phyloP scores from a whole-genome alignment of 306 rosid species.

The Citrullus amarus region DNA sequence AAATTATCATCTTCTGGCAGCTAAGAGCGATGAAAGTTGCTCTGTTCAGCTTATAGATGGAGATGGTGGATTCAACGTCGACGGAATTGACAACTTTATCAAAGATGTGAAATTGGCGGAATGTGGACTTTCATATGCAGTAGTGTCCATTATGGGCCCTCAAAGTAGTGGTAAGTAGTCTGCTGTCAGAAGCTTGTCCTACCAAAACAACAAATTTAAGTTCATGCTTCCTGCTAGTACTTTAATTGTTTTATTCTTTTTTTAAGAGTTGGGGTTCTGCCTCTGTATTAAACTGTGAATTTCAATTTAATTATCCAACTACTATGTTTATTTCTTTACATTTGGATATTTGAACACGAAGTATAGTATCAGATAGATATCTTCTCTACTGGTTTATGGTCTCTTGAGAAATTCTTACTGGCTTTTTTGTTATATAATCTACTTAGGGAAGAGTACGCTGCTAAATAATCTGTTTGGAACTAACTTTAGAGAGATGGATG shows the following conservation, averaged over 20 bases:
- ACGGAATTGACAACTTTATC: slow-evolving; percentile 61
- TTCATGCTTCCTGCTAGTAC: not conserved
- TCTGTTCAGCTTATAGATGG: slow-evolving; percentile 95
- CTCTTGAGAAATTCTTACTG: slow-evolving; percentile 4
- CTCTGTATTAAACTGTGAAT: not conserved
- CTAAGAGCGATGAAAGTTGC: slow-evolving; percentile 29
- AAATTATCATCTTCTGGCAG: slow-evolving; percentile 15
- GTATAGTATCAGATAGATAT: not conserved
- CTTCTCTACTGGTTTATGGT: not conserved
- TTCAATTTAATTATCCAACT: not conserved
- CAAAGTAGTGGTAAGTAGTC: slow-evolving; percentile 89
- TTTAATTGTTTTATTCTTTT: not conserved
- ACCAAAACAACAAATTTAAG: not conserved
- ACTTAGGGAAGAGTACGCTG: slow-evolving; percentile 88
- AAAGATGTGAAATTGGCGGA: slow-evolving; percentile 73
- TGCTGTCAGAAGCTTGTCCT: slow-evolving; percentile 4
- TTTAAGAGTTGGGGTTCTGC: not conserved
- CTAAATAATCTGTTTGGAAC: slow-evolving; percentile 69
- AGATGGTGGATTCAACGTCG: slow-evolving; percentile 63
- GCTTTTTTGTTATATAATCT: slow-evolving; percentile 6
- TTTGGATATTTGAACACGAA: not conserved
- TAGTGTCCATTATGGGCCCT: slow-evolving; percentile 97
- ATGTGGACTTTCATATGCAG: slow-evolving; percentile 94
- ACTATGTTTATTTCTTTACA: not conserved
- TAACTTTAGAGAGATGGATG: slow-evolving; percentile 96